These are phyloP conservation scores for Lyophyllum shimeji DNA, from an alignment of 768 basidiomycete species.

Conservation along the genomic window DNA sequence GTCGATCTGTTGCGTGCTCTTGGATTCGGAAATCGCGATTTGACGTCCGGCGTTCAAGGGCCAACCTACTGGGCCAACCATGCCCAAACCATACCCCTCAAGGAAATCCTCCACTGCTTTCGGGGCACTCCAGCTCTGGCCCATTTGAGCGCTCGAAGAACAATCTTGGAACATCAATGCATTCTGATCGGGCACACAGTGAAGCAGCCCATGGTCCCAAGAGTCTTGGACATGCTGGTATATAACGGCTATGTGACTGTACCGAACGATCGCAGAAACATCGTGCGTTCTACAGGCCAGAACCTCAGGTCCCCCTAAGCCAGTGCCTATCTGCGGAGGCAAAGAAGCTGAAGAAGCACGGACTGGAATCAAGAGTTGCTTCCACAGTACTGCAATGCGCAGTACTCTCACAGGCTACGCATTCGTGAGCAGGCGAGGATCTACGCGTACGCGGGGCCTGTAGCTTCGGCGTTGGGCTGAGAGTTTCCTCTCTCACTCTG, in stretches of 20 bases:
- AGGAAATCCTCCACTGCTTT: constrained; percentile 1
- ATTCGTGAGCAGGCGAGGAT: constrained; percentile 4
- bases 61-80: background rate
- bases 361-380: background rate
- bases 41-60: constrained; percentile 7
- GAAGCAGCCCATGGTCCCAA: background rate
- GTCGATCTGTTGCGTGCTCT: background rate
- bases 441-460: background rate
- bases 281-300: background rate
- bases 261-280: background rate
- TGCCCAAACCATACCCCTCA: background rate
- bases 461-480: background rate
- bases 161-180: background rate
- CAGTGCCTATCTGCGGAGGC: background rate
- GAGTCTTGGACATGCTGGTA: background rate
- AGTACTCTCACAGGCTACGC: background rate
- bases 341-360: constrained; percentile 1
- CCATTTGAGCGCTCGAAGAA: background rate
- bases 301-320: background rate
- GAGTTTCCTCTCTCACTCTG: background rate
- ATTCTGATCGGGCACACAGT: constrained; percentile 7
- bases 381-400: background rate
- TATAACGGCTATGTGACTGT: background rate
- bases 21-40: background rate
- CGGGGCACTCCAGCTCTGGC: background rate